Conservation (phyloP, 2,329 filamentous ascomycete genomes). For the Alternaria consortialis region DNA sequence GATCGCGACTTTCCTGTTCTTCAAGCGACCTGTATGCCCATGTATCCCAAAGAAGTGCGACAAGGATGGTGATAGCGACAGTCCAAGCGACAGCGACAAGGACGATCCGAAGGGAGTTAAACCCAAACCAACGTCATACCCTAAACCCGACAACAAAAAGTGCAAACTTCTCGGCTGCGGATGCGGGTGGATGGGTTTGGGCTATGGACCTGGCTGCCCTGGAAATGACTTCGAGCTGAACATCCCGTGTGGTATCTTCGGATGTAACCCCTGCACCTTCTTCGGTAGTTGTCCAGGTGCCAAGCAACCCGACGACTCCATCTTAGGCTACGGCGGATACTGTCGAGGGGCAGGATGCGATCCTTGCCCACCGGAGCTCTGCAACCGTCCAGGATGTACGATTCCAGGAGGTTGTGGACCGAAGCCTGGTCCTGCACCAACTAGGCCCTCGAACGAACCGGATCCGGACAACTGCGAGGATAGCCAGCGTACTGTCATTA, state of each 20-base stretch:
- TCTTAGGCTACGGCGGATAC: constrained; percentile 29
- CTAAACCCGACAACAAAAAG: constrained; percentile 5
- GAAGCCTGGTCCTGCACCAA: constrained; percentile 27
- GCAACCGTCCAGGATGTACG: constrained; percentile 22
- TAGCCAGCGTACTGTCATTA: constrained; percentile 33
- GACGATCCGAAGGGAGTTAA: constrained; percentile 9
- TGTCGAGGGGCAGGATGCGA: constrained; percentile 27
- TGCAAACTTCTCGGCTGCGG: constrained; percentile 34
- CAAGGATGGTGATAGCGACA: constrained; percentile 14
- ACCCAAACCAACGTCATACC: constrained; percentile 12
- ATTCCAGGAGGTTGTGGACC: constrained; percentile 29
- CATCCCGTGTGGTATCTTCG: constrained; percentile 28
- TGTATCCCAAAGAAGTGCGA: constrained; percentile 23
- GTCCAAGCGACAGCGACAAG: constrained; percentile 13
- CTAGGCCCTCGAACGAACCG: constrained; percentile 14
- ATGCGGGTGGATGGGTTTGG: constrained; percentile 38
- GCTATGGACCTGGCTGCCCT: constrained; percentile 27
- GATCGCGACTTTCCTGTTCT: constrained; percentile 6
- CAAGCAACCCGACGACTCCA: constrained; percentile 9
- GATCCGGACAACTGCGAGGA: constrained; percentile 29
- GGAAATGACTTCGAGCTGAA: constrained; percentile 3
- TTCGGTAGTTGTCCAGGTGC: constrained; percentile 28
- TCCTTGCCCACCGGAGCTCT: constrained; percentile 30
- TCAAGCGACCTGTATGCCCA: constrained; percentile 24
- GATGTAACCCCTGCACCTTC: constrained; percentile 24